phyloP scores from a whole-genome alignment of 2,329 filamentous ascomycete species.

The Talaromyces islandicus region DNA sequence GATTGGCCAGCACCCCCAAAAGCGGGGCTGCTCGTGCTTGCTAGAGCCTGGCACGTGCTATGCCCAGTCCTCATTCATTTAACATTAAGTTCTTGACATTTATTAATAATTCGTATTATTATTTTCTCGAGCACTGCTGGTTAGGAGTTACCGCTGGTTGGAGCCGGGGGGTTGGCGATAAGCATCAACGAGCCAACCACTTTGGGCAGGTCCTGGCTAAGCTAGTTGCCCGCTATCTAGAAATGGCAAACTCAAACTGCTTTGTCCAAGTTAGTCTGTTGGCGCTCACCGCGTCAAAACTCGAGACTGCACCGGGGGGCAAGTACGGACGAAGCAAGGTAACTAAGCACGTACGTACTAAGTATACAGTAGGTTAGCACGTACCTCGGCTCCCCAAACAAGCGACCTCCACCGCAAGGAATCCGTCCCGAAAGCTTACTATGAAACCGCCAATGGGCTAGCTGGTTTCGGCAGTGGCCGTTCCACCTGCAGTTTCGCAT shows the following conservation, averaged over 20 bases:
- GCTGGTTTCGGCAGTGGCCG: background rate
- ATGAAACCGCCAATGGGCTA: background rate
- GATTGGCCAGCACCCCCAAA: background rate
- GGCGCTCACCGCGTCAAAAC: background rate
- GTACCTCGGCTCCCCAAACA: background rate
- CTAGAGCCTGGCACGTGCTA: background rate
- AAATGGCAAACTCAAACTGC: background rate
- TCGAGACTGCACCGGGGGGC: background rate
- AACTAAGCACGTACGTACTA: background rate
- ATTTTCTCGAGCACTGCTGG: too few relatives aligned
- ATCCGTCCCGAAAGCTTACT: constrained; percentile 1
- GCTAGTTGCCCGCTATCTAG: background rate
- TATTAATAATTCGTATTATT: too few relatives aligned
- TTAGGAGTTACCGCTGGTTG: too few relatives aligned
- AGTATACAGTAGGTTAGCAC: background rate
- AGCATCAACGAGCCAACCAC: background rate
- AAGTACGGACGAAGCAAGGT: too few relatives aligned
- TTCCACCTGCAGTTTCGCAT: background rate
- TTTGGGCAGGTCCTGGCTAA: background rate
- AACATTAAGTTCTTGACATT: too few relatives aligned
- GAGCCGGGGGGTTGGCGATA: background rate
- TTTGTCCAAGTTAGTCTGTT: background rate
- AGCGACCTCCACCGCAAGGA: background rate
- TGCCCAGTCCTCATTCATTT: background rate
- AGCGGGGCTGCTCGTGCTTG: background rate